Base-by-base conservation (phyloP, 768 basidiomycete species). In the Fistulinella prunicolor region DNA sequence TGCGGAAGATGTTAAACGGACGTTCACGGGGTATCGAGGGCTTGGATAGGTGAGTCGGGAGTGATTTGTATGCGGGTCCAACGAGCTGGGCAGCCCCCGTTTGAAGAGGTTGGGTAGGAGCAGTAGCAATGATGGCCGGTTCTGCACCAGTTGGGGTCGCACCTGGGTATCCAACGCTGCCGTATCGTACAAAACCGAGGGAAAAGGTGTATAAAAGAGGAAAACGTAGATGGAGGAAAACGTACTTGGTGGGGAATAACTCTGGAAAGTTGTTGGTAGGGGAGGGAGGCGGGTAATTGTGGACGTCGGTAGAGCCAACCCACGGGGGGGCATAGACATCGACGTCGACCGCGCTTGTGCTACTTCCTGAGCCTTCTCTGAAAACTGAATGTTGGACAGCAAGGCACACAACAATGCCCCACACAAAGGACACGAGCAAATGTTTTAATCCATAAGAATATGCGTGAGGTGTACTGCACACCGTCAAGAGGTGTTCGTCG, bases 91-190 rank as follows among this genome's bases (percentile, higher is more conserved):
- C 73, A 2, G 82, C 82, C 9, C 81, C 86, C 0, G 83, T 81
- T 44, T 92, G 87, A 12, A 86, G 58, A 7, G 90, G 90, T 59
- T 91, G 89, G n/a, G 77, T 70, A 13, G 88, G 88, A 0, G 85
- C 88, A 4, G 88, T 89, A 5, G 75, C 76, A 23, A 91, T 77
- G 29, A 89, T 69, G 3, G 75, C 86, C 1, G 88, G 74, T 58
- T 90, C 88, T 7, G 83, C 88, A 16, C 88, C 88, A 0, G 88
- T 93, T 0, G 87, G 85, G 1, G 89, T 92, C 21, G 72, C 74
- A 16, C 90, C 90, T 4, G 83, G 73, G 61, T 90, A 83, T 30
- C 90, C 90, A 4, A 93, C 82, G 56, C 67, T 67, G 40, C 20
- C 7, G 8, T 8, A 14, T n/a, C n/a, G 10, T 8, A 24, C 14